Evolutionary conservation across 2,329 filamentous ascomycete genomes (phyloP), one percentile per base, ranked within the genome.

Genomic region (Claviceps capensis): DNA sequence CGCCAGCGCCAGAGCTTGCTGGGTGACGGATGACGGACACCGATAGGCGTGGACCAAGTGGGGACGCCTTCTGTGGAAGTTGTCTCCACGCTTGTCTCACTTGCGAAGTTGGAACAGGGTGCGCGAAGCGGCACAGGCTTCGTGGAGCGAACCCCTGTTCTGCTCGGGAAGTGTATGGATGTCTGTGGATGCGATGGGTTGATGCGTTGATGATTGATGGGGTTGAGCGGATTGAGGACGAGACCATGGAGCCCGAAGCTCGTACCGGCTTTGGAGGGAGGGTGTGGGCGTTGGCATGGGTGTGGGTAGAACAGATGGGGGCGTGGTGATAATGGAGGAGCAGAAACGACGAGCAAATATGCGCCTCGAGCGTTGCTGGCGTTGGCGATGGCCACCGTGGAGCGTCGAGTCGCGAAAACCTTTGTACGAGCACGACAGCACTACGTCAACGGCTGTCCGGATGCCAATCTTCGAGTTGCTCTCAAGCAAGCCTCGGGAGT

Each of bases 1-100:
- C 56, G 57, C 48, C 49, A 51, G 52, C 56, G 57, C 48, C 49
- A 51, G 52, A 50, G 44, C 52, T 52, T 52, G 26, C 52, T 41
- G 52, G 51, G 47, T 50, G 52, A 50, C 51, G 49, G 50, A 52
- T 51, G 46, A 54, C 40, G 47, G 46, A 43, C 53, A 49, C 47
- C 53, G 50, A 56, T 50, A 48, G 55, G 53, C 53, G 52, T 54
- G 52, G 53, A 50, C 48, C 54, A 53, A 56, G 57, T 58, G 55
- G 55, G 50, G 54, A 56, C 56, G 9, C 36, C 30, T 34, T 51
- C 48, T 52, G 9, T 43, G 48, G 42, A 48, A 48, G 52, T 52
- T 52, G 56, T 54, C 55, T 54, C 56, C 68, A 69, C 69, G 69
- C 67, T 63, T 74, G 72, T 76, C 73, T 77, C 73, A 76, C 72